Evolutionary conservation across 768 basidiomycete genomes (phyloP).

Genomic region (Tephrocybe sp.): DNA sequence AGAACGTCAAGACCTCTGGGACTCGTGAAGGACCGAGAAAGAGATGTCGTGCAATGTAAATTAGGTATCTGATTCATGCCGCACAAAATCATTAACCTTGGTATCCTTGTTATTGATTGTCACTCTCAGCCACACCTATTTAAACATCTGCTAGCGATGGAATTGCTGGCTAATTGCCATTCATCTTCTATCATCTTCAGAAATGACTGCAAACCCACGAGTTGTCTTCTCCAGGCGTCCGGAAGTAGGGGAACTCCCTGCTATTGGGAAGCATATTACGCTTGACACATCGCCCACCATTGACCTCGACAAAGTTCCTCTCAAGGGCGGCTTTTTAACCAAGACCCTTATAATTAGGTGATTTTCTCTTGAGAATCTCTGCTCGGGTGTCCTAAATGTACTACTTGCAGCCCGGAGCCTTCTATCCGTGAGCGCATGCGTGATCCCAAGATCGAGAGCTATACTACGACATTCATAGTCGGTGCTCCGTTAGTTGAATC

Average conservation of each 20-base stretch:
- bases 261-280: conserved; percentile 9
- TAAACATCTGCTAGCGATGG: no score
- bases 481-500: conserved; percentile 11
- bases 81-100: no score
- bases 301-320: conserved; percentile 19
- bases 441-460: conserved; percentile 5
- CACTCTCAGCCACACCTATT: no score
- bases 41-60: no score
- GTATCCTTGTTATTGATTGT: no score
- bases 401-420: conserved; percentile 6
- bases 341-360: conserved; percentile 20
- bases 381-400: background rate
- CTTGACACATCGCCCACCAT: conserved; percentile 18
- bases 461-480: conserved; percentile 8
- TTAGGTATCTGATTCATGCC: no score
- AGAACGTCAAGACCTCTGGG: no score
- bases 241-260: conserved; percentile 5
- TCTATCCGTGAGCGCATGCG: conserved; percentile 13
- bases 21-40: no score
- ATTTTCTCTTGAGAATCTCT: no score
- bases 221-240: conserved; percentile 5
- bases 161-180: no score
- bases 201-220: conserved; percentile 12
- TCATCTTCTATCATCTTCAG: no score
- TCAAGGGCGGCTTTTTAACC: conserved; percentile 21